Conservation (phyloP, 2,329 filamentous ascomycete genomes). For the Aspergillus sclerotialis region DNA sequence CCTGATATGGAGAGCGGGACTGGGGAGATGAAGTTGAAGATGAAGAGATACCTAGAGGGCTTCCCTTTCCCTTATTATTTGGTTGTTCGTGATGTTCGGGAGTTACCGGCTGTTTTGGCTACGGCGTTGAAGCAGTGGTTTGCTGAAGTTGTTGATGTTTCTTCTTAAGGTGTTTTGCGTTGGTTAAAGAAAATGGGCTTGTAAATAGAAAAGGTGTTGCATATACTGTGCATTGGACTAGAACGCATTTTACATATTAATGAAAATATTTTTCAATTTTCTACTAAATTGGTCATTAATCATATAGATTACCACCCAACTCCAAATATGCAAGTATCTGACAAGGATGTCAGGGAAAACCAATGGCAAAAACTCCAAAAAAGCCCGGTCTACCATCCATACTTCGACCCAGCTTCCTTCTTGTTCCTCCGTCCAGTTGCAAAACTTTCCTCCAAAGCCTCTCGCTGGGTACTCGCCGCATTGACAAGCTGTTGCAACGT, state of each 20-base stretch:
- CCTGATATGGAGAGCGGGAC: constrained; percentile 52
- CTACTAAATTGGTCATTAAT: background rate
- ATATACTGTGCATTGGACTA: constrained; percentile 3
- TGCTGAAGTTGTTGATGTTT: constrained; percentile 56
- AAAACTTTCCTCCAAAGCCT: constrained; percentile 88
- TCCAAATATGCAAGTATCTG: too few species aligned
- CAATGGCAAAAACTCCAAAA: too few species aligned
- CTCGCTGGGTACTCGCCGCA: constrained; percentile 72
- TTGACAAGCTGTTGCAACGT: constrained; percentile 81
- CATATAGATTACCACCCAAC: too few species aligned
- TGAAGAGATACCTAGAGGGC: constrained; percentile 85
- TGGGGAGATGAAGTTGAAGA: constrained; percentile 62
- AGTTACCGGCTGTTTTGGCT: constrained; percentile 81
- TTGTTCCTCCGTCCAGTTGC: constrained; percentile 71
- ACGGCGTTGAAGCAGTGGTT: constrained; percentile 95
- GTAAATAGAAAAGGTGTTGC: constrained; percentile 6
- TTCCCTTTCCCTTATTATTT: constrained; percentile 98
- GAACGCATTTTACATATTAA: too few species aligned
- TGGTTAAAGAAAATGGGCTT: constrained; percentile 7
- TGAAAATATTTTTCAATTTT: too few species aligned
- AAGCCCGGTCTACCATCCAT: constrained; percentile 78
- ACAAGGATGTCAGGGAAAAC: too few species aligned
- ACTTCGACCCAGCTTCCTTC: constrained; percentile 71
- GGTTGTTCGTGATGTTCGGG: constrained; percentile 84
- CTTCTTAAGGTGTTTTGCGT: constrained; percentile 19